These are phyloP conservation scores for Schizochytrium sp. DNA, from an alignment of 108 stramenopile genomes.

Conservation along the genomic window DNA sequence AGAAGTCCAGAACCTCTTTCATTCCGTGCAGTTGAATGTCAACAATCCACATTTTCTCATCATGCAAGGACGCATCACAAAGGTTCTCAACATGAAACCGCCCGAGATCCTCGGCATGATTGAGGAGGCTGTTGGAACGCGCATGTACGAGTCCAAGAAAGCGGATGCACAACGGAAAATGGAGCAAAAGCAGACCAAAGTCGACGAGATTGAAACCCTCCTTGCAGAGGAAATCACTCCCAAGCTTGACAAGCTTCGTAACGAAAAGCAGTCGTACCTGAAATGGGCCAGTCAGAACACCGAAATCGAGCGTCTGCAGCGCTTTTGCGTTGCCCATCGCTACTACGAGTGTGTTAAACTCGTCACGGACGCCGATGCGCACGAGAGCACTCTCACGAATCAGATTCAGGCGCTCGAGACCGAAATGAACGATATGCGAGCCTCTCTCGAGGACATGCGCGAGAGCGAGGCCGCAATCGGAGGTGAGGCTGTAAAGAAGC, in stretches of 20 bases:
- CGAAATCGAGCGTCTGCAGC: slow-evolving; percentile 84
- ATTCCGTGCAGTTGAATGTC: slow-evolving; percentile 99
- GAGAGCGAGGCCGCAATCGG: neutral
- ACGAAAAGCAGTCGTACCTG: slow-evolving; percentile 86
- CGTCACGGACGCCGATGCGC: slow-evolving; percentile 40
- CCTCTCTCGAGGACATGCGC: neutral
- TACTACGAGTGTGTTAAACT: slow-evolving; percentile 36
- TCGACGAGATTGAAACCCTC: slow-evolving; percentile 87
- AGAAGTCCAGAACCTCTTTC: slow-evolving; percentile 94
- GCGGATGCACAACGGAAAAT: slow-evolving; percentile 87
- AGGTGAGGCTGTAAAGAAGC: slow-evolving; percentile 54
- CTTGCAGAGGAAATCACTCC: slow-evolving; percentile 93
- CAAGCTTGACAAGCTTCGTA: slow-evolving; percentile 80
- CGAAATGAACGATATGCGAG: slow-evolving; percentile 57
- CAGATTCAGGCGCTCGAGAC: slow-evolving; percentile 37
- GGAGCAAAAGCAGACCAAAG: slow-evolving; percentile 94
- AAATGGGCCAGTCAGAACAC: slow-evolving; percentile 87
- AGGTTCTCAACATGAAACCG: slow-evolving; percentile 99
- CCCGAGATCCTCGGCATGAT: slow-evolving; percentile 97
- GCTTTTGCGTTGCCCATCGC: slow-evolving; percentile 82
- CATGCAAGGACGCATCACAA: slow-evolving; percentile 97
- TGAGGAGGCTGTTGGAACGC: slow-evolving; percentile 97
- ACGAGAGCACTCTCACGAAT: slow-evolving; percentile 28
- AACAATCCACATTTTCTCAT: slow-evolving; percentile 99
- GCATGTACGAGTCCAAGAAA: slow-evolving; percentile 98